These are phyloP conservation scores for Tothia fuscella DNA, from an alignment of 2,329 filamentous ascomycete genomes.

Conservation along the genomic window DNA sequence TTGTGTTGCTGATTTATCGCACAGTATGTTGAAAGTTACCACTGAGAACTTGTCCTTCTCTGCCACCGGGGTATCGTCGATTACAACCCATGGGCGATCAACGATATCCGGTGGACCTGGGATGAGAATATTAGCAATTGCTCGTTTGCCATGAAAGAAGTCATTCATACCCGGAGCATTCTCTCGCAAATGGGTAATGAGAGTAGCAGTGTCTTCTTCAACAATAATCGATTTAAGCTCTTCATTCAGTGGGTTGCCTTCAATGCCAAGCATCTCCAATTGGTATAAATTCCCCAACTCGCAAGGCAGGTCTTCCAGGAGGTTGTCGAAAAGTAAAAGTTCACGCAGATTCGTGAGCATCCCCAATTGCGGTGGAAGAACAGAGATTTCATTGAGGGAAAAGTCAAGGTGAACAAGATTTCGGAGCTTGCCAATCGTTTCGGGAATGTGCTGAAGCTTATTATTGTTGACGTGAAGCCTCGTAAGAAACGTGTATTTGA, in stretches of 20 bases:
- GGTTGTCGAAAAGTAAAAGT: conserved; percentile 81
- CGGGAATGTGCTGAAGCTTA: conserved; percentile 68
- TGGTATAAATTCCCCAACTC: conserved; percentile 84
- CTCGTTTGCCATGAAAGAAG: background rate
- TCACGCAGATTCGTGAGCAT: conserved; percentile 92
- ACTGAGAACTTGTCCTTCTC: conserved; percentile 61
- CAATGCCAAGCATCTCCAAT: conserved; percentile 78
- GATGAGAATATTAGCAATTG: background rate
- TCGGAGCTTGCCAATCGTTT: conserved; percentile 69
- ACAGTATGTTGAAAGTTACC: conserved; percentile 90
- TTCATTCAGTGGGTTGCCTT: conserved; percentile 75
- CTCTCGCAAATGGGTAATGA: conserved; percentile 76
- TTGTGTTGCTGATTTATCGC: conserved; percentile 81
- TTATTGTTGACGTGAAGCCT: conserved; percentile 93
- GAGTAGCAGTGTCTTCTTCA: conserved; percentile 73
- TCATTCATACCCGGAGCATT: conserved; percentile 57
- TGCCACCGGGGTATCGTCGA: conserved; percentile 45
- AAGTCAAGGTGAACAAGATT: conserved; percentile 74
- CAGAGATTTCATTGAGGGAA: conserved; percentile 73
- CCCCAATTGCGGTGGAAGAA: conserved; percentile 80
- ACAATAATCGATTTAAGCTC: conserved; percentile 70
- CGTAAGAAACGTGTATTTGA: conserved; percentile 75
- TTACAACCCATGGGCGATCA: conserved; percentile 69
- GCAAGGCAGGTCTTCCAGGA: conserved; percentile 66
- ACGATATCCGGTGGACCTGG: conserved; percentile 61